phyloP scores from a whole-genome alignment of 805 yeast genomes.

The Candida bentonensis region DNA sequence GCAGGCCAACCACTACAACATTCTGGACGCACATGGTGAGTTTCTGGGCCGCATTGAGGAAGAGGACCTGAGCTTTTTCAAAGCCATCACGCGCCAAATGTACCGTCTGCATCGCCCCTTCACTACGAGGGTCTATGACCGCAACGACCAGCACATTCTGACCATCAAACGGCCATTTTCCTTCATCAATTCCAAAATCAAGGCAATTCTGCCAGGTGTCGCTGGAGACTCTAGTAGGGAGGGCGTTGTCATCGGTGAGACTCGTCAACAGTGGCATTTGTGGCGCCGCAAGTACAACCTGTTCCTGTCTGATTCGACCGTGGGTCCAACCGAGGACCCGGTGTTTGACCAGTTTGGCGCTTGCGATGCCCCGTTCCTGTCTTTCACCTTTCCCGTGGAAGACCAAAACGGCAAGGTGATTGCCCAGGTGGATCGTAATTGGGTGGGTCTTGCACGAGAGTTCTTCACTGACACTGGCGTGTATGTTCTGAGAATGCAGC shows the following conservation, averaged over 20 bases:
- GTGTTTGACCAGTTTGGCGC: slow-evolving; percentile 67
- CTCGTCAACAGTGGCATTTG: slow-evolving; percentile 85
- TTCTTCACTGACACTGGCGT: slow-evolving; percentile 91
- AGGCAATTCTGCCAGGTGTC: slow-evolving; percentile 44
- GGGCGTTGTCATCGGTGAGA: slow-evolving; percentile 57
- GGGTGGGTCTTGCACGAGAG: slow-evolving; percentile 92
- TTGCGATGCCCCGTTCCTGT: slow-evolving; percentile 74
- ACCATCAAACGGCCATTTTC: slow-evolving; percentile 70
- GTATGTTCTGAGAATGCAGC: slow-evolving; percentile 74
- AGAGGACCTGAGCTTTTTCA: slow-evolving; percentile 55
- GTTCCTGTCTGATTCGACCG: slow-evolving; percentile 27
- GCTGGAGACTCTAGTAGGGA: slow-evolving; percentile 29
- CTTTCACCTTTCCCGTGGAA: slow-evolving; percentile 71
- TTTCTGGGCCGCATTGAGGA: slow-evolving; percentile 73
- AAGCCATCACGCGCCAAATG: slow-evolving; percentile 68
- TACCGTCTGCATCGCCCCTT: slow-evolving; percentile 75
- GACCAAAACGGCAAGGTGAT: slow-evolving; percentile 45
- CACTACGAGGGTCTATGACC: slow-evolving; percentile 23
- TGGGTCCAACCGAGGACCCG: slow-evolving; percentile 17
- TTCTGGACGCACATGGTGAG: slow-evolving; percentile 61
- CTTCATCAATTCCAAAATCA: slow-evolving; percentile 77
- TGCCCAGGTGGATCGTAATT: slow-evolving; percentile 78
- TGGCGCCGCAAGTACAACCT: slow-evolving; percentile 86
- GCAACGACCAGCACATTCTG: slow-evolving; percentile 21
- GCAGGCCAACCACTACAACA: slow-evolving; percentile 65